phyloP scores from a whole-genome alignment of 129 eudicot genomes.

The Artemisia tridentata region DNA sequence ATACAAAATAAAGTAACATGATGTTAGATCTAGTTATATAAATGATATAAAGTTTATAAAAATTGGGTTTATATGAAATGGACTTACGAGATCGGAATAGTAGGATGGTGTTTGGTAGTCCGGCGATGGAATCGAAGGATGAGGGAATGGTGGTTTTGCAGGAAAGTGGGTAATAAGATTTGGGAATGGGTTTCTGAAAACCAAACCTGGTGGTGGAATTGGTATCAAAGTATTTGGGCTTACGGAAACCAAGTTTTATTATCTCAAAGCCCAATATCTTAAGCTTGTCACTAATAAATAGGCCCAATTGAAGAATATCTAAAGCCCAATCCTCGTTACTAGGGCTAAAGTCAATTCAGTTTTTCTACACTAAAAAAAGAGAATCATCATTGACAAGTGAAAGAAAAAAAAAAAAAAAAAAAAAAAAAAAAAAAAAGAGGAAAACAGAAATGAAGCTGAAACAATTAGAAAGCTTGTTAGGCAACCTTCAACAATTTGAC shows the following conservation, averaged over 20 bases:
- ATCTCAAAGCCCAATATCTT: too few species aligned
- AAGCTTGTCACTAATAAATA: too few species aligned
- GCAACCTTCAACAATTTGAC: conserved; percentile 77
- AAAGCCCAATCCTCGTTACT: not conserved
- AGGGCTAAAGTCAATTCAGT: conserved; percentile 23
- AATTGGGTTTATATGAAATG: not conserved
- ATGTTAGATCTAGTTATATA: not conserved
- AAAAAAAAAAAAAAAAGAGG: conserved; percentile 18
- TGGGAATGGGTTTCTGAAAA: conserved; percentile 1
- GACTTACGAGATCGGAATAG: not conserved
- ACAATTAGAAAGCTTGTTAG: conserved; percentile 81
- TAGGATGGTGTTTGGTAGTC: not conserved
- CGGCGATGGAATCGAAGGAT: not conserved
- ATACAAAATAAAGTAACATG: not conserved
- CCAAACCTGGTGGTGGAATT: not conserved
- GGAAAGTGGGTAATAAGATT: not conserved
- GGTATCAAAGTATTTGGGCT: not conserved
- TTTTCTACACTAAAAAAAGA: not conserved
- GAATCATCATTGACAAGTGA: conserved; percentile 3
- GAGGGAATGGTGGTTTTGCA: not conserved
- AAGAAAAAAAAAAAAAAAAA: conserved; percentile 13
- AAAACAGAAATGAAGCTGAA: conserved; percentile 78
- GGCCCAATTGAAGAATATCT: too few species aligned
- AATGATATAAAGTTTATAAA: not conserved
- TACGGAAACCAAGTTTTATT: not conserved